Percentiles rank a stretch among this genome's conserved stretches.
phyloP scores from a whole-genome alignment of 129 eudicot genomes.

The Saussurea involucrata region DNA sequence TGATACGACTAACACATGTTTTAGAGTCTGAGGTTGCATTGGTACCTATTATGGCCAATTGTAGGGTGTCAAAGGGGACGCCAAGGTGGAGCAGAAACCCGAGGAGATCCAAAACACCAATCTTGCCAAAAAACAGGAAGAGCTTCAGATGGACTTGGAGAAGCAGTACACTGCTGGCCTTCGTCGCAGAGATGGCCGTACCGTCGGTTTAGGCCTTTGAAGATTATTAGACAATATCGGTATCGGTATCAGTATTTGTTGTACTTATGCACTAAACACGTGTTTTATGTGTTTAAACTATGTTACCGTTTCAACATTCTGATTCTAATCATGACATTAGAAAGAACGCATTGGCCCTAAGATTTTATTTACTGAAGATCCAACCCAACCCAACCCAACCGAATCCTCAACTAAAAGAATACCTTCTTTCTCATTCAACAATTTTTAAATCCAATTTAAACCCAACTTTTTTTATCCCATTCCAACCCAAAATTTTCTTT shows the following conservation, averaged over 20 bases:
- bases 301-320: neutral
- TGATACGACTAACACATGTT: constrained; percentile 81
- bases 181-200: constrained; percentile 93
- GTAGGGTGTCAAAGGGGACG: constrained; percentile 98
- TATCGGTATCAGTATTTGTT: constrained; percentile 13
- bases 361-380: no score
- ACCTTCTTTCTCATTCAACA: no score
- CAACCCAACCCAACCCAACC: no score
- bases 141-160: constrained; percentile 76
- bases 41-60: constrained; percentile 86
- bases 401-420: no score
- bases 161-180: constrained; percentile 94
- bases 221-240: neutral
- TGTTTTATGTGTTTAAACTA: constrained; percentile 9
- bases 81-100: constrained; percentile 51
- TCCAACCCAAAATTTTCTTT: no score
- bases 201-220: constrained; percentile 94
- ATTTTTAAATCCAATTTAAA: no score
- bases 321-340: neutral
- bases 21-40: constrained; percentile 99
- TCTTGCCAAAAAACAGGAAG: constrained; percentile 55
- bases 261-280: constrained; percentile 20
- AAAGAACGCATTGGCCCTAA: neutral
- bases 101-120: constrained; percentile 30
- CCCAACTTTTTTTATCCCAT: no score